Percentiles rank a stretch among this genome's conserved stretches.
These are phyloP conservation scores for Piper betle DNA, from an alignment of 164 flowering plant genomes.

Conservation along the genomic window DNA sequence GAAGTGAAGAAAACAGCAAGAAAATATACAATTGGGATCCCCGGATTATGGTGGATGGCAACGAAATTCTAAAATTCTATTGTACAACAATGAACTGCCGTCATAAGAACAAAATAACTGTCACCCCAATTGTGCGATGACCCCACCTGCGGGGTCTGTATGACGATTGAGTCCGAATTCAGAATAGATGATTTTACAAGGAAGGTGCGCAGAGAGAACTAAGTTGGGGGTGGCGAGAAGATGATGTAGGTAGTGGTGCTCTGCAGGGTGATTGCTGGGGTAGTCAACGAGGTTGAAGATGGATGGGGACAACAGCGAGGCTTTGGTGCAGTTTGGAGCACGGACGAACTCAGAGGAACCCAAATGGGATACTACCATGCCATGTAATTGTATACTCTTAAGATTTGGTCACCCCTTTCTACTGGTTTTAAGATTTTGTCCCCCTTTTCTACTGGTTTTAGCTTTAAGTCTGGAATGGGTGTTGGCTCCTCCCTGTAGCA, in stretches of 20 bases:
- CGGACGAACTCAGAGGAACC: conserved; percentile 12
- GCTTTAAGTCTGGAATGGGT: too few relatives aligned
- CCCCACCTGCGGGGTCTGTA: conserved; percentile 29
- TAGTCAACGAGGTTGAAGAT: conserved; percentile 8
- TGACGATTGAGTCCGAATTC: conserved; percentile 24
- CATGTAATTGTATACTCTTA: conserved; percentile 33
- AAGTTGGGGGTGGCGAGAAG: conserved; percentile 4
- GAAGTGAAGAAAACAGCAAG: conserved; percentile 32
- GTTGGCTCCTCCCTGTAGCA: too few relatives aligned
- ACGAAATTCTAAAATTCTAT: conserved; percentile 34
- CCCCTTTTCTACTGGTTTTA: too few relatives aligned
- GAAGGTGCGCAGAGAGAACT: conserved; percentile 6
- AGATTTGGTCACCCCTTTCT: too few relatives aligned
- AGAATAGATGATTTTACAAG: conserved; percentile 12
- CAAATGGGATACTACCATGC: conserved; percentile 41
- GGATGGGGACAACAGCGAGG: conserved; percentile 9
- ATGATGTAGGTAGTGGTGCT: conserved; percentile 29
- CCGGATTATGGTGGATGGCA: conserved; percentile 37
- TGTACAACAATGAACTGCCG: conserved; percentile 27
- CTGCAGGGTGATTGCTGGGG: conserved; percentile 43
- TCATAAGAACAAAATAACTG: conserved; percentile 1
- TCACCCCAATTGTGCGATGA: conserved; percentile 23
- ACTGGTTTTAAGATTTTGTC: too few relatives aligned
- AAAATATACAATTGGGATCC: conserved; percentile 15
- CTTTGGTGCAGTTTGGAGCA: conserved; percentile 21